A percentile compares a stretch with the other conserved stretches of the same genome.
Conservation (phyloP, 805 yeast species). For the Lipomyces chichibuensis region DNA sequence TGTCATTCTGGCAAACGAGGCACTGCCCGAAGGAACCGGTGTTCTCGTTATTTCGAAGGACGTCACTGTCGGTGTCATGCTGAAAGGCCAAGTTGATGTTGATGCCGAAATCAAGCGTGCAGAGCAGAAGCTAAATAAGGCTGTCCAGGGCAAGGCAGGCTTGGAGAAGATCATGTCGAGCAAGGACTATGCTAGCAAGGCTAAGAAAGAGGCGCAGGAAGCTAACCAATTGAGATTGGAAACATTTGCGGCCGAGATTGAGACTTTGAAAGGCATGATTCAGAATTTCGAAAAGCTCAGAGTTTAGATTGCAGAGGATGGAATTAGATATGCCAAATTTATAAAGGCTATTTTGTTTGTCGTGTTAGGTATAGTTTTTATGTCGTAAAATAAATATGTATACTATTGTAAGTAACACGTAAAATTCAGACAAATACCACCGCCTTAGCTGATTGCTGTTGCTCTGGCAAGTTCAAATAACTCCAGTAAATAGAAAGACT, state of each 20-base stretch:
- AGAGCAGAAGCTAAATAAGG: constrained; percentile 69
- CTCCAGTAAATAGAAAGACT: neutral
- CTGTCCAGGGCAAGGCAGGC: constrained; percentile 59
- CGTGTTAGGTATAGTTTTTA: neutral
- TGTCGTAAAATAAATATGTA: neutral
- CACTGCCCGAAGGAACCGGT: constrained; percentile 88
- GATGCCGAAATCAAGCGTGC: constrained; percentile 90
- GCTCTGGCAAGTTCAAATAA: neutral
- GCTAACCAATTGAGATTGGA: constrained; percentile 69
- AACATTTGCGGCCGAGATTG: constrained; percentile 79
- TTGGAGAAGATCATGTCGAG: constrained; percentile 70
- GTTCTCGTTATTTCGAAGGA: constrained; percentile 78
- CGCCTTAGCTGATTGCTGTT: no score
- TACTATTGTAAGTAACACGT: neutral
- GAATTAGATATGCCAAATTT: neutral
- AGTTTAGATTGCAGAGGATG: constrained; percentile 41
- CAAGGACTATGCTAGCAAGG: constrained; percentile 84
- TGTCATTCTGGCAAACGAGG: constrained; percentile 45
- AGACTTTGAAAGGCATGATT: constrained; percentile 85
- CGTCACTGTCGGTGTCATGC: constrained; percentile 84
- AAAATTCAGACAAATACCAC: no score
- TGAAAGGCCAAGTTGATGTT: constrained; percentile 91
- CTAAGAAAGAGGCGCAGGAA: constrained; percentile 78
- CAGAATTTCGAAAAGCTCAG: constrained; percentile 79
- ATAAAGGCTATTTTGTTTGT: neutral